These are phyloP conservation scores for Trichoderma harzianum DNA, from an alignment of 2,329 filamentous ascomycete species.

Conservation along the genomic window DNA sequence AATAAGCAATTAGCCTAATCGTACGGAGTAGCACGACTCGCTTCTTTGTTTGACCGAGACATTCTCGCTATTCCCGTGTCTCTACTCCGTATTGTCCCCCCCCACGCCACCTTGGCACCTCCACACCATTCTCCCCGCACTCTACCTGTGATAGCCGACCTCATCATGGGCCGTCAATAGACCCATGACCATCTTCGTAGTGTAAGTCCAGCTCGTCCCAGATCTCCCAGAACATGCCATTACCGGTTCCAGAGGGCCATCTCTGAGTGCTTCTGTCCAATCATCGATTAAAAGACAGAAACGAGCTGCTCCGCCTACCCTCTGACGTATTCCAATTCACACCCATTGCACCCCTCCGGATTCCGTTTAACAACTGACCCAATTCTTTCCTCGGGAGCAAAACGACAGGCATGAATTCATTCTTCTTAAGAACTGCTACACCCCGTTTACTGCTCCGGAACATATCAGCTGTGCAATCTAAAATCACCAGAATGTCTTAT, in stretches of 20 bases:
- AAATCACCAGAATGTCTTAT: constrained; percentile 3
- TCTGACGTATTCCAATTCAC: neutral
- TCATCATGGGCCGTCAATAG: neutral
- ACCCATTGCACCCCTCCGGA: neutral
- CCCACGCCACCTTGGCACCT: neutral
- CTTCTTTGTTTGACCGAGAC: neutral
- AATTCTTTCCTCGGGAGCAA: neutral
- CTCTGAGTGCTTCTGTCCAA: neutral
- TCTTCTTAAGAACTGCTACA: neutral
- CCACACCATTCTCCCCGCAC: constrained; percentile 3
- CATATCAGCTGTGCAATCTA: neutral
- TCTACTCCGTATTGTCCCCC: neutral
- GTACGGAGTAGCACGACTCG: neutral
- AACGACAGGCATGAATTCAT: neutral
- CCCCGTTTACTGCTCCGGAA: neutral
- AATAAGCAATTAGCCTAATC: neutral
- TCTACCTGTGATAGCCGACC: neutral
- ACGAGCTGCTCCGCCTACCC: neutral
- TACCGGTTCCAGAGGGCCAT: neutral
- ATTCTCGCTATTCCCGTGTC: neutral
- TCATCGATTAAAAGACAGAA: neutral
- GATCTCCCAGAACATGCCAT: neutral
- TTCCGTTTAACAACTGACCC: neutral
- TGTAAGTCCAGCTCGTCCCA: neutral
- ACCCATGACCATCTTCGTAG: neutral